Evolutionary conservation across 805 yeast genomes (phyloP).

Genomic region (Saturnispora zaruensis): DNA sequence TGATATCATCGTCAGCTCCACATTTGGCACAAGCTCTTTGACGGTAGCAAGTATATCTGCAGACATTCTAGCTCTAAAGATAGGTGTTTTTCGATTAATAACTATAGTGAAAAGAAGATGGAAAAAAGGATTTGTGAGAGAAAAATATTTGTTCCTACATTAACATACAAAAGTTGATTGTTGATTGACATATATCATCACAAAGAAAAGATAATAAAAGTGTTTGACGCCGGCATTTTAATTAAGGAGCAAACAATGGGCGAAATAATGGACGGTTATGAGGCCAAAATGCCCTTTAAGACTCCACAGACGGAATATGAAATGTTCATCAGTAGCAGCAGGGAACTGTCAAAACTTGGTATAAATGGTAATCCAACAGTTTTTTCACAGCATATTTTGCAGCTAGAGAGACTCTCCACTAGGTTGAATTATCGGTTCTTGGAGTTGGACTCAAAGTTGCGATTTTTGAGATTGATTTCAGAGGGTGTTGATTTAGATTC

Average conservation of each 20-base stretch:
- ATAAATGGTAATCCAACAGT: conserved; percentile 2
- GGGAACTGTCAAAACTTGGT: not conserved
- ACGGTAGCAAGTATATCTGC: conserved; percentile 39
- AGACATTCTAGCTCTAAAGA: conserved; percentile 35
- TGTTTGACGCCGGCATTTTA: not conserved
- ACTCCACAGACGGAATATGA: conserved; percentile 14
- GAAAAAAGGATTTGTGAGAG: not conserved
- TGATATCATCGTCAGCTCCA: conserved; percentile 49
- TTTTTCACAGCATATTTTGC: conserved; percentile 6
- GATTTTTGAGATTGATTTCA: conserved; percentile 47
- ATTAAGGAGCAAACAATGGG: not conserved
- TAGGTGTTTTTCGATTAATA: not conserved
- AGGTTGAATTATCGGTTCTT: conserved; percentile 55
- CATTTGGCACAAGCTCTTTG: conserved; percentile 34
- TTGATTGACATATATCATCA: too few relatives aligned
- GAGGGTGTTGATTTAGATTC: conserved; percentile 23
- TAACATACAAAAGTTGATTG: not conserved
- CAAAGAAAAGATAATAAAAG: not conserved
- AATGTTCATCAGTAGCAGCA: conserved; percentile 3
- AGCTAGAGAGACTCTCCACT: conserved; percentile 8
- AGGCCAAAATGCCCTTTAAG: conserved; percentile 2
- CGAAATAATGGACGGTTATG: not conserved
- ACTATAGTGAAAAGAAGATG: not conserved
- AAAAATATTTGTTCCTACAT: not conserved
- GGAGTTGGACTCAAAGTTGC: conserved; percentile 66